Conservation (phyloP, 2,329 filamentous ascomycete genomes). For the Colletotrichum falcatum region DNA sequence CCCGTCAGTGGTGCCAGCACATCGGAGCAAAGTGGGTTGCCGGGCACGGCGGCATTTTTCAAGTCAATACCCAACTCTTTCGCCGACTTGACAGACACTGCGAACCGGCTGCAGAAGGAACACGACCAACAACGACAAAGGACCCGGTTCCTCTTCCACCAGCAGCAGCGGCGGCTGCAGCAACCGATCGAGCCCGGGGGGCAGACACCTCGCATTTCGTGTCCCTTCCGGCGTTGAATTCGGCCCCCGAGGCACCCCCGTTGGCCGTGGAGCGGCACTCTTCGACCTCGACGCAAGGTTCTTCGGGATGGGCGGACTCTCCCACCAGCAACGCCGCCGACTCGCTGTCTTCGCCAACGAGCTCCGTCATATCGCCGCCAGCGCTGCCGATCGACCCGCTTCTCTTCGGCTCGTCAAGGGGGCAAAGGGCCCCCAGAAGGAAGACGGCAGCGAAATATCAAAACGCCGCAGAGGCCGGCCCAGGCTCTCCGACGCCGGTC, state of each 20-base stretch:
- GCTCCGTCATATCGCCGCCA: conserved; percentile 7
- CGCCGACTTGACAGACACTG: background rate
- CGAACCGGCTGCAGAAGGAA: background rate
- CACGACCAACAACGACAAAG: background rate
- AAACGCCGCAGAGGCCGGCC: conserved; percentile 23
- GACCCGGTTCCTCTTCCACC: background rate
- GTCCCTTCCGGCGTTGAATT: background rate
- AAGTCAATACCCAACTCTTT: background rate
- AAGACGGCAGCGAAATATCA: background rate
- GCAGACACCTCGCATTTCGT: background rate
- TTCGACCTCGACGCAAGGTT: background rate
- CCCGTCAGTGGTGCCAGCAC: conserved; percentile 5
- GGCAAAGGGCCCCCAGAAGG: background rate
- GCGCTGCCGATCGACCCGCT: conserved; percentile 18
- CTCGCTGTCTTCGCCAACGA: conserved; percentile 11
- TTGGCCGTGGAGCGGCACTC: background rate
- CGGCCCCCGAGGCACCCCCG: background rate
- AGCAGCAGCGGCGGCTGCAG: conserved; percentile 4
- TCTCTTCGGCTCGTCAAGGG: background rate
- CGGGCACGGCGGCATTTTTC: background rate
- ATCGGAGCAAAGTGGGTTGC: conserved; percentile 32
- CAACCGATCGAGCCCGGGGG: background rate
- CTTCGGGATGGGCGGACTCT: conserved; percentile 21
- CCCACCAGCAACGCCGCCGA: conserved; percentile 3
- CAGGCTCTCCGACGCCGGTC: conserved; percentile 8